Base-by-base conservation (phyloP, 108 stramenopile species). In the Skeletonema tropicum region DNA sequence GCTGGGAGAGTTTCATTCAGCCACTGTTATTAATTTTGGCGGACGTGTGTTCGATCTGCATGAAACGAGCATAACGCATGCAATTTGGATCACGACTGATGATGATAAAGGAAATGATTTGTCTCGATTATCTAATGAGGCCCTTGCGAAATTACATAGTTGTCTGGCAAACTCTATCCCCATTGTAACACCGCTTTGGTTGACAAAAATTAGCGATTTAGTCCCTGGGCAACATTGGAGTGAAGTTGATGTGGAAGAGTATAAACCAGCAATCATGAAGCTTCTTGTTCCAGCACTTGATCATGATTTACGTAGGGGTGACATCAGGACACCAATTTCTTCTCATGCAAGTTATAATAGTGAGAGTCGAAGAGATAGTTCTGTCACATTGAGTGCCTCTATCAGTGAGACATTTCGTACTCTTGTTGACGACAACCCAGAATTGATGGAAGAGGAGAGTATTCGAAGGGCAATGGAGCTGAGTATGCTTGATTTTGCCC, bases 401-500 rank as follows among this genome's bases (percentile, higher is more conserved):
- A 84, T 87, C 42, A 52, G 60, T 32, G 48, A 71, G 31, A 88
- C 87, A 5, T 84, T 80, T 66, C 58, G 70, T 36, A 77, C 75
- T 38, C 70, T 89, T 19, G 33, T 62, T 26, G 38, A 70, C 26
- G 80, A 86, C 69, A 64, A 85, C 68, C 88, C 88, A 0, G 76
- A 86, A 38, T 38, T 63, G 52, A 17, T 85, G 60, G 88, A 89
- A 62, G 64, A 84, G 31, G 83, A 85, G n/a, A 70, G 74, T 31
- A 63, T 86, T 8, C 55, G 76, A 42, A 73, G 86, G 60, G 88
- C 88, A 15, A 82, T 84, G 73, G 88, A 89, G 58, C 71, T 89
- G 45, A 85, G 83, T 45, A 82, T 89, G 84, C 71, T 89, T 45
- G 88, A 89, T 73, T 80, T 79, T 62, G 85, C 88, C 0, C 57